phyloP scores from a whole-genome alignment of 2,329 filamentous ascomycete species.

The Apiospora aurea region DNA sequence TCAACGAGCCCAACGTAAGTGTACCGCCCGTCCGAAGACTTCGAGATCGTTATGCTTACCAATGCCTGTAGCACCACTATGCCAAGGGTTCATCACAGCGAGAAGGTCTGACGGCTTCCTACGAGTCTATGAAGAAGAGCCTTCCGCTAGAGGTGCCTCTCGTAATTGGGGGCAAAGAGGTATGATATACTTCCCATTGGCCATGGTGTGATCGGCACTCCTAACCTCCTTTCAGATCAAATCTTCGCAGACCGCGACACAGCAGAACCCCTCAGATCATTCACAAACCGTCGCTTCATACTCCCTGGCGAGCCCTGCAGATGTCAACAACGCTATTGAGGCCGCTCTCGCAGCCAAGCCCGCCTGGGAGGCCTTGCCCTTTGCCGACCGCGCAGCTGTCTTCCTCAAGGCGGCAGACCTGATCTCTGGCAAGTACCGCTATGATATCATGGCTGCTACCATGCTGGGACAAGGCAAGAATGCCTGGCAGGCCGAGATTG shows the following conservation, averaged over 20 bases:
- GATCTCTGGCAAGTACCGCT: slow-evolving; percentile 90
- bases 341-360: slow-evolving; percentile 85
- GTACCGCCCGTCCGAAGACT: neutral
- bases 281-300: slow-evolving; percentile 79
- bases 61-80: slow-evolving; percentile 78
- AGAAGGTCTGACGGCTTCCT: slow-evolving; percentile 75
- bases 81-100: slow-evolving; percentile 82
- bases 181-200: slow-evolving; percentile 42
- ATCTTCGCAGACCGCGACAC: slow-evolving; percentile 69
- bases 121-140: slow-evolving; percentile 73
- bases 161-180: slow-evolving; percentile 82
- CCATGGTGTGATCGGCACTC: neutral
- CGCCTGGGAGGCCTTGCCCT: slow-evolving; percentile 85
- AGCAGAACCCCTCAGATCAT: slow-evolving; percentile 86
- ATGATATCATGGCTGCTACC: slow-evolving; percentile 94
- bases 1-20: slow-evolving; percentile 95
- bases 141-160: slow-evolving; percentile 81
- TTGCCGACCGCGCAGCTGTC: slow-evolving; percentile 88
- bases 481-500: slow-evolving; percentile 98
- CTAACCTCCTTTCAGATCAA: slow-evolving; percentile 63
- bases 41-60: neutral
- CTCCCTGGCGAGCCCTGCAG: slow-evolving; percentile 77
- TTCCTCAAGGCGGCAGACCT: slow-evolving; percentile 97
- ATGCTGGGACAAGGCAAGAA: slow-evolving; percentile 99
- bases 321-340: slow-evolving; percentile 82